Evolutionary conservation across 306 rosid species (phyloP).

Genomic region (Acacia acuminata): DNA sequence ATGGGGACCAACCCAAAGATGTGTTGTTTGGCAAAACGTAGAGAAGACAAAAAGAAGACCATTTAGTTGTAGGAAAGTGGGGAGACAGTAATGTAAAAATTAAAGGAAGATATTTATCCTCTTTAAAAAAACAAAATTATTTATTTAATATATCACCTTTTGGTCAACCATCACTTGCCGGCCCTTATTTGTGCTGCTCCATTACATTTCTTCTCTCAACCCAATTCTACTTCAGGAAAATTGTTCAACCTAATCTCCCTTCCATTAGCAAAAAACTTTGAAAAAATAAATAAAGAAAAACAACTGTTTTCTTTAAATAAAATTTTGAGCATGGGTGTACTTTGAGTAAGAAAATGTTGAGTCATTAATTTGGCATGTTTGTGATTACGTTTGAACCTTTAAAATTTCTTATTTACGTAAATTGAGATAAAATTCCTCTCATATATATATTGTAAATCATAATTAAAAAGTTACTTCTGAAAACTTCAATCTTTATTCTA

Average conservation of each 20-base stretch:
- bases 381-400: too few species aligned
- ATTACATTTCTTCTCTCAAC: slow-evolving; percentile 37
- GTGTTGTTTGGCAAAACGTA: background rate
- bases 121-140: too few species aligned
- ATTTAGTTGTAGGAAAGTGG: background rate
- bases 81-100: background rate
- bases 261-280: background rate
- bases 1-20: background rate
- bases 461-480: too few species aligned
- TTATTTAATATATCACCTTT: background rate
- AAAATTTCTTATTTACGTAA: too few species aligned
- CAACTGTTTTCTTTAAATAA: too few species aligned
- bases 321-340: too few species aligned
- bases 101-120: background rate
- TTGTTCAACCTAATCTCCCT: background rate
- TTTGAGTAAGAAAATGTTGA: too few species aligned
- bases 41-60: background rate
- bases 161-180: slow-evolving; percentile 52
- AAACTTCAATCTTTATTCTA: too few species aligned
- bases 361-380: too few species aligned
- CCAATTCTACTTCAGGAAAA: background rate
- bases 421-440: too few species aligned
- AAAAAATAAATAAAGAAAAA: too few species aligned
- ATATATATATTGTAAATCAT: too few species aligned
- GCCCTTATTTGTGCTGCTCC: slow-evolving; percentile 48